These are phyloP conservation scores for Aspergillus sparsus DNA, from an alignment of 495 filamentous ascomycete genomes.

Conservation along the genomic window DNA sequence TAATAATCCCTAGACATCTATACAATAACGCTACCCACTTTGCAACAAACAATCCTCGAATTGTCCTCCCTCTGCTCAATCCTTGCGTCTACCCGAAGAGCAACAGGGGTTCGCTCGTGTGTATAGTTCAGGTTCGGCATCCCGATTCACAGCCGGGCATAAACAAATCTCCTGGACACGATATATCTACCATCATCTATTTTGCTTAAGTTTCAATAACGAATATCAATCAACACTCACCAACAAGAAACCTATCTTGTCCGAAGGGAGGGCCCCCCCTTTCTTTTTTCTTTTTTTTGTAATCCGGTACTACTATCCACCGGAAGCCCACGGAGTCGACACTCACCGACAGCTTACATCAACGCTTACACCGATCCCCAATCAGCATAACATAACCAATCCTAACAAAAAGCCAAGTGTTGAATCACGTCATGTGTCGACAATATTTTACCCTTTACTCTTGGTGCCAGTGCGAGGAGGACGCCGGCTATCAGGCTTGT, in stretches of 20 bases:
- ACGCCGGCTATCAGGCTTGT: conserved; percentile 38
- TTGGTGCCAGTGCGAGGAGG: conserved; percentile 50
- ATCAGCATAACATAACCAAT: conserved; percentile 8
- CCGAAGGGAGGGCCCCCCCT: not conserved
- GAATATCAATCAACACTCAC: not conserved
- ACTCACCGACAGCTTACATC: not conserved
- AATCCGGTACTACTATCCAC: not conserved
- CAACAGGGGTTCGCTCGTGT: too few relatives aligned
- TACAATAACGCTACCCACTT: too few relatives aligned
- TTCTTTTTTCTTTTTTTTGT: not conserved
- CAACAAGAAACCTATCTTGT: not conserved
- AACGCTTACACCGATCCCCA: conserved; percentile 3
- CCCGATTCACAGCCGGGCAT: conserved; percentile 12
- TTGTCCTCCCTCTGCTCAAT: not conserved
- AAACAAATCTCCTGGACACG: not conserved
- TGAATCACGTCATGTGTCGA: conserved; percentile 40
- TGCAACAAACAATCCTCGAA: too few relatives aligned
- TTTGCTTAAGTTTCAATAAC: not conserved
- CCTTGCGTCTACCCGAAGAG: not conserved
- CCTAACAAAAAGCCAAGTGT: not conserved
- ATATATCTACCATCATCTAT: not conserved
- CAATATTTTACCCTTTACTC: conserved; percentile 46
- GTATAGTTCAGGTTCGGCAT: conserved; percentile 1
- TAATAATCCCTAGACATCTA: too few relatives aligned
- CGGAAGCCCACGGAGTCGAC: conserved; percentile 26